These are phyloP conservation scores for Globisporangium canariense DNA, from an alignment of 352 stramenopile species.

Conservation along the genomic window DNA sequence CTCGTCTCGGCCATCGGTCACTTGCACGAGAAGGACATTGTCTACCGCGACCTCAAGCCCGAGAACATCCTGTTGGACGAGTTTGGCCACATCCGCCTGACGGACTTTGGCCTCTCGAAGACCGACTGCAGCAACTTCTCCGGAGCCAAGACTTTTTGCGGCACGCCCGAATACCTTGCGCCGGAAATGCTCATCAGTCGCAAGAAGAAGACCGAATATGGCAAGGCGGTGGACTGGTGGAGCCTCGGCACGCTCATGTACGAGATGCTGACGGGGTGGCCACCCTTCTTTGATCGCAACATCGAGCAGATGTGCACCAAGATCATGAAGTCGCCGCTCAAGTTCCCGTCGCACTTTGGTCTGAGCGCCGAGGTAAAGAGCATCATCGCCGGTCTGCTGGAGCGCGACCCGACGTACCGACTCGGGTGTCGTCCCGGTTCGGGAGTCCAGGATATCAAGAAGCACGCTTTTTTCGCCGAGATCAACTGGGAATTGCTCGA, in stretches of 20 bases:
- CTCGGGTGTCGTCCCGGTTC: constrained; percentile 66
- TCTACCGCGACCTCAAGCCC: constrained; percentile 93
- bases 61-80: constrained; percentile 94
- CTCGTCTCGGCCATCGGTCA: constrained; percentile 87
- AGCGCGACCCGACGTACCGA: constrained; percentile 66
- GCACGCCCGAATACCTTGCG: constrained; percentile 85
- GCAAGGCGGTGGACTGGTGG: constrained; percentile 93
- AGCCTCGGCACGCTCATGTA: constrained; percentile 92
- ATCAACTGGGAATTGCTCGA: constrained; percentile 80
- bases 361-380: constrained; percentile 73
- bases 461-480: constrained; percentile 75
- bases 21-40: constrained; percentile 88
- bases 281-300: constrained; percentile 92
- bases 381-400: constrained; percentile 72
- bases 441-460: constrained; percentile 72
- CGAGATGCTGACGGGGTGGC: constrained; percentile 94
- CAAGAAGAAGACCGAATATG: constrained; percentile 88
- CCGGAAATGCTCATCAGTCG: constrained; percentile 89
- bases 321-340: constrained; percentile 88
- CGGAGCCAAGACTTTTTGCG: constrained; percentile 87
- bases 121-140: constrained; percentile 72
- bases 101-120: constrained; percentile 93
- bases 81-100: constrained; percentile 89
- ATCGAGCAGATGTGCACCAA: constrained; percentile 90
- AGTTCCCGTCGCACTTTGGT: constrained; percentile 82